phyloP scores from a whole-genome alignment of 805 yeast species.

The Starmera amethionina region DNA sequence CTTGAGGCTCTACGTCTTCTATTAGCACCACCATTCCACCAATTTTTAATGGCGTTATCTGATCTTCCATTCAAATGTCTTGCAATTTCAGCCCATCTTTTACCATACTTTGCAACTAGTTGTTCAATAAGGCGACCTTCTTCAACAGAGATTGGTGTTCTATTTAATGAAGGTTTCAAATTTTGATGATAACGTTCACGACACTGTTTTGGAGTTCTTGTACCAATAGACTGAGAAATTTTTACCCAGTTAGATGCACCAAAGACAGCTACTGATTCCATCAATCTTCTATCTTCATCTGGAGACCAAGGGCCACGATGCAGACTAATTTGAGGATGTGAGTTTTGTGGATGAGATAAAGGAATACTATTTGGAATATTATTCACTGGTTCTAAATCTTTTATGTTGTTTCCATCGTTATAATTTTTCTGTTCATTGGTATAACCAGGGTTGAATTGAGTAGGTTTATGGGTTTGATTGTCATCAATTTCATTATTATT shows the following conservation, averaged over 20 bases:
- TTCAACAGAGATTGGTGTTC: slow-evolving; percentile 74
- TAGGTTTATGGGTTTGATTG: too few species aligned
- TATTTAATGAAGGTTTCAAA: slow-evolving; percentile 72
- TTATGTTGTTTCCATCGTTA: too few species aligned
- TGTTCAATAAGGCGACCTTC: slow-evolving; percentile 79
- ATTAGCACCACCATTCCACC: slow-evolving; percentile 96
- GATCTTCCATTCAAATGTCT: slow-evolving; percentile 78
- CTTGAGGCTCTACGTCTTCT: slow-evolving; percentile 53
- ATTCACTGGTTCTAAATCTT: too few species aligned
- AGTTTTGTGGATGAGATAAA: background rate
- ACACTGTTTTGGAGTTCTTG: slow-evolving; percentile 87
- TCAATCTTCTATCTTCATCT: slow-evolving; percentile 64
- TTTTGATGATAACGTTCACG: slow-evolving; percentile 89
- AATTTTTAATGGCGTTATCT: slow-evolving; percentile 88
- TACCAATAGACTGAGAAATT: slow-evolving; percentile 60
- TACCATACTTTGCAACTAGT: slow-evolving; percentile 70
- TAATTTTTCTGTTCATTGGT: too few species aligned
- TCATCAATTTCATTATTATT: too few species aligned
- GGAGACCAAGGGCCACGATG: slow-evolving; percentile 88
- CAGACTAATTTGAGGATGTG: slow-evolving; percentile 3
- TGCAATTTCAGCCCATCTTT: slow-evolving; percentile 91
- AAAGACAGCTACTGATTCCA: slow-evolving; percentile 56
- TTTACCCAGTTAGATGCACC: slow-evolving; percentile 89
- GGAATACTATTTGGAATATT: background rate
- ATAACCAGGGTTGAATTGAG: too few species aligned